Conservation (phyloP, 1,284 basidiomycete species). For the Stereum hirsutum region DNA sequence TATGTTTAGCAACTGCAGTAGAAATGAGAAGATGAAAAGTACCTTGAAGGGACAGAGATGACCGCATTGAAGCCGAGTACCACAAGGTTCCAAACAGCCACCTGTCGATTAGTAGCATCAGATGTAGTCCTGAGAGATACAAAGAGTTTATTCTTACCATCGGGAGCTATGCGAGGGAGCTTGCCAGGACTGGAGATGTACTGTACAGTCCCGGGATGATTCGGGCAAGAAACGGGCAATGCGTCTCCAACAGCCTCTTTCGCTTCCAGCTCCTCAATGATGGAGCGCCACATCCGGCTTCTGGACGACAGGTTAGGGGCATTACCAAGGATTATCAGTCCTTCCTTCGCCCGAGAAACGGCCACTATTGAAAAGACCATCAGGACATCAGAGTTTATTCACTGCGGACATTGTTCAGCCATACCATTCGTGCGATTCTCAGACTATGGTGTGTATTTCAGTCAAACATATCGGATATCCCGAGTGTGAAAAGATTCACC, state of each 20-base stretch:
- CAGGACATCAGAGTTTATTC: no score
- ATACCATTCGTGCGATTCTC: slow-evolving; percentile 6
- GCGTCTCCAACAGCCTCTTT: slow-evolving; percentile 37
- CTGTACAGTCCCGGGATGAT: slow-evolving; percentile 37
- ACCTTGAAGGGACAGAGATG: slow-evolving; percentile 62
- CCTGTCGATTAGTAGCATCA: slow-evolving; percentile 32
- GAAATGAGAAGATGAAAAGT: slow-evolving; percentile 5
- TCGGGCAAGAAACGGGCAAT: slow-evolving; percentile 50
- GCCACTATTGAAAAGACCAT: no score
- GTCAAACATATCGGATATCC: not conserved
- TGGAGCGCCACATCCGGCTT: slow-evolving; percentile 48
- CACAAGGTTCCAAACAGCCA: slow-evolving; percentile 54
- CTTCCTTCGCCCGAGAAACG: slow-evolving; percentile 65
- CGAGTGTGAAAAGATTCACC: slow-evolving; percentile 28
- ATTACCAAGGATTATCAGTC: slow-evolving; percentile 67
- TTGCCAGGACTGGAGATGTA: slow-evolving; percentile 41
- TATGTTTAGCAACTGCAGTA: not conserved
- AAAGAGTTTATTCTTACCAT: slow-evolving; percentile 13
- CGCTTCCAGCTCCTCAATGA: slow-evolving; percentile 46
- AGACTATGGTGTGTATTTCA: not conserved
- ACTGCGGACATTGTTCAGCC: slow-evolving; percentile 54
- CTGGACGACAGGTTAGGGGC: slow-evolving; percentile 34
- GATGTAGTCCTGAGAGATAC: not conserved
- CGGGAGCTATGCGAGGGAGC: slow-evolving; percentile 45
- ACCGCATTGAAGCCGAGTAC: slow-evolving; percentile 51